Base-by-base conservation (phyloP, 331 rosid species). In the Quercus tomentella region DNA sequence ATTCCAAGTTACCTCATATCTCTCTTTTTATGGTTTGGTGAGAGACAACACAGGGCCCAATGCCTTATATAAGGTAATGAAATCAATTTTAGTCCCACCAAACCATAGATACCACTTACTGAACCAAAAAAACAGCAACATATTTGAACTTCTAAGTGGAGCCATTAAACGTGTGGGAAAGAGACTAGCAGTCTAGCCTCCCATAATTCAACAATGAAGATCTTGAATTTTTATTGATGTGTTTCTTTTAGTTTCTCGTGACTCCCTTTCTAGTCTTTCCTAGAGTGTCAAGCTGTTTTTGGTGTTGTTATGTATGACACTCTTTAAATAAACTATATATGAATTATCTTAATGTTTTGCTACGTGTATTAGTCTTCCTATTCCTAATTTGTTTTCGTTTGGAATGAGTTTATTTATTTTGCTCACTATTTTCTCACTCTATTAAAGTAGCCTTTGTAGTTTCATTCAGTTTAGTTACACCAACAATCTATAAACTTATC, bases 1-100 rank as follows among this genome's bases (percentile, higher is more conserved):
- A 78, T 69, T 74, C n/a, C 28, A 78, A 75, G 86, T 76, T 74
- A 79, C 63, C 70, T 18, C 69, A n/a, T n/a, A n/a, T 63, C 20
- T 26, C 84, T 76, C 79, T 63, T 70, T 56, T 22, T 70, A 2
- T 25, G 30, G 74, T 69, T 76, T 33, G 81, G 56, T 49, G 61
- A 56, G 43, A 68, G 61, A 49, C 79, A 60, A 72, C 56, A 62
- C 22, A 8, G 5, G 62, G 21, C 31, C 77, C 69, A 70, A 77
- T 77, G 67, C 72, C 69, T 11, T 26, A 63, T 10, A 25, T 41
- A 21, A 21, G 30, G 58, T 54, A 7, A 75, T 51, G 76, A 61
- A 31, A 49, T 49, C 45, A 65, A 41, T 61, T 30, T 18, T 81
- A 28, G 61, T 79, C 76, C 49, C 68, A 75, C 76, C 76, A 25